Evolutionary conservation across 2,329 filamentous ascomycete genomes (phyloP).

Genomic region (Ascochyta viciae-villosae): DNA sequence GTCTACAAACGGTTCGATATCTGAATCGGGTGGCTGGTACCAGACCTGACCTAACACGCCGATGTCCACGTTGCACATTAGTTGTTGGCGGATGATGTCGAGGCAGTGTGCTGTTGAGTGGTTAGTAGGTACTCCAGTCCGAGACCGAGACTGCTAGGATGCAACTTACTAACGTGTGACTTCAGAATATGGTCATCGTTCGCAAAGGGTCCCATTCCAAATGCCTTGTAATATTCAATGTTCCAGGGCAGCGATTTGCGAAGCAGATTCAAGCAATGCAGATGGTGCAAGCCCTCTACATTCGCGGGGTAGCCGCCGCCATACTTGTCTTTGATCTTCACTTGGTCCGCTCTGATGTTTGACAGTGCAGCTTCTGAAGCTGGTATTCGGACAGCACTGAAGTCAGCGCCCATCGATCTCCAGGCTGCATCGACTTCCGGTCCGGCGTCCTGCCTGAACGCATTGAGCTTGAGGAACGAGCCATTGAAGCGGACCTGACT

Average conservation of each 20-base stretch:
- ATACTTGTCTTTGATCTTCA: slow-evolving; percentile 63
- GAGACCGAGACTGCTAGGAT: background rate
- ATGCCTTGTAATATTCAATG: slow-evolving; percentile 62
- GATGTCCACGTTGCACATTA: slow-evolving; percentile 69
- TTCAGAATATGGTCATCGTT: slow-evolving; percentile 63
- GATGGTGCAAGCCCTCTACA: slow-evolving; percentile 63
- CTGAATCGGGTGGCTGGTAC: slow-evolving; percentile 57
- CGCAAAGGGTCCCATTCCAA: slow-evolving; percentile 61
- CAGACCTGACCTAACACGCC: slow-evolving; percentile 68
- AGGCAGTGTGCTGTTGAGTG: slow-evolving; percentile 60
- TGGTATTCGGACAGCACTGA: slow-evolving; percentile 60
- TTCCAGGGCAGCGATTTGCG: slow-evolving; percentile 67
- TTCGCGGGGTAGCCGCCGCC: slow-evolving; percentile 67
- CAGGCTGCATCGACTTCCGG: slow-evolving; percentile 66
- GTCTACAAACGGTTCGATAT: slow-evolving; percentile 64
- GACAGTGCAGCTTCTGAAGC: slow-evolving; percentile 56
- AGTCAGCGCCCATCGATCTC: slow-evolving; percentile 61
- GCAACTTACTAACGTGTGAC: slow-evolving; percentile 63
- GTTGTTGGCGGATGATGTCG: slow-evolving; percentile 67
- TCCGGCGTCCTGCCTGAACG: slow-evolving; percentile 59
- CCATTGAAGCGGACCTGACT: slow-evolving; percentile 60
- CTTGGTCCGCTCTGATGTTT: slow-evolving; percentile 62
- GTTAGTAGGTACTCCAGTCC: slow-evolving; percentile 1
- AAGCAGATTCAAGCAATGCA: slow-evolving; percentile 68
- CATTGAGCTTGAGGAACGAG: slow-evolving; percentile 61